A percentile compares a stretch with the other conserved stretches of the same genome.
phyloP scores from a whole-genome alignment of 495 filamentous ascomycete species.

The Amorphotheca resinae region DNA sequence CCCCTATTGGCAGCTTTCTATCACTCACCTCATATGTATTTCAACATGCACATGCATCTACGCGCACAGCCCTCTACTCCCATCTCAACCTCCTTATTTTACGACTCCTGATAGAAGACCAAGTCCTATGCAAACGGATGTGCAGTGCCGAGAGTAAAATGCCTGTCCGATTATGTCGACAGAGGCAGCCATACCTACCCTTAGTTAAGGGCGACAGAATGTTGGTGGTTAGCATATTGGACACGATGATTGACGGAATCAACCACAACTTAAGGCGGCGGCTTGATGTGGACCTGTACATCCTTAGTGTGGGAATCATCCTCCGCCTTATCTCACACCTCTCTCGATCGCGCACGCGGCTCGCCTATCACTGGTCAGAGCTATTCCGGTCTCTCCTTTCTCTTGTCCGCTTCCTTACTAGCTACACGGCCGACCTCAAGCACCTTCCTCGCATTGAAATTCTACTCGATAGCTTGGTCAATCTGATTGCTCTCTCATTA shows the following conservation, averaged over 20 bases:
- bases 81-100: conserved; percentile 73
- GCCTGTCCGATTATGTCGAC: conserved; percentile 73
- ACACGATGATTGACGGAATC: conserved; percentile 78
- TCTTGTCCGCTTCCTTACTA: conserved; percentile 81
- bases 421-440: conserved; percentile 65
- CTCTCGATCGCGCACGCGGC: conserved; percentile 60
- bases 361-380: conserved; percentile 90
- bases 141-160: conserved; percentile 70
- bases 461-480: conserved; percentile 60
- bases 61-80: conserved; percentile 64
- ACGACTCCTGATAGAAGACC: conserved; percentile 81
- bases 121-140: conserved; percentile 68
- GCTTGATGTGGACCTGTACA: conserved; percentile 78
- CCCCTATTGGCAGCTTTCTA: conserved; percentile 70
- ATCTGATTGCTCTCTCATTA: conserved; percentile 78
- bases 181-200: conserved; percentile 81
- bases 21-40: conserved; percentile 87
- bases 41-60: conserved; percentile 81
- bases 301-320: conserved; percentile 63
- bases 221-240: conserved; percentile 62
- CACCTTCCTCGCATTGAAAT: conserved; percentile 42
- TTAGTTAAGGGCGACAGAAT: conserved; percentile 56
- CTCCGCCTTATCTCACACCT: conserved; percentile 74
- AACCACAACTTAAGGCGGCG: conserved; percentile 85
- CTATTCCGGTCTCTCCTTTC: conserved; percentile 84